These are phyloP conservation scores for Filosporella fistucella DNA, from an alignment of 495 filamentous ascomycete genomes.

Conservation along the genomic window DNA sequence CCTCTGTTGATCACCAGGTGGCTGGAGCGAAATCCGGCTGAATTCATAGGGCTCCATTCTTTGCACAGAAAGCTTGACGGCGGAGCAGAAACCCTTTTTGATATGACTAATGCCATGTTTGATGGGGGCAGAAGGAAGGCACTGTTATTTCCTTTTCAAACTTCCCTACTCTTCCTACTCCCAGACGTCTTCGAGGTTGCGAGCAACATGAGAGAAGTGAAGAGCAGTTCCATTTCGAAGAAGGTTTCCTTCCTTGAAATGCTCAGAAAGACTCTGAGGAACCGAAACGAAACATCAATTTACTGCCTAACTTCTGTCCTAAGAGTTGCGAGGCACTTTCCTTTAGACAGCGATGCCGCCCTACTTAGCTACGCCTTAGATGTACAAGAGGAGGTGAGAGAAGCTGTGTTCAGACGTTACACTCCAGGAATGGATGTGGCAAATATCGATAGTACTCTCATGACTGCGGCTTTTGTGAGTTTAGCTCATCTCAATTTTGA, in stretches of 20 bases:
- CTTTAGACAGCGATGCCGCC: slow-evolving; percentile 53
- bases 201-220: slow-evolving; percentile 54
- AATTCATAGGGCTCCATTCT: slow-evolving; percentile 56
- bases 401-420: slow-evolving; percentile 55
- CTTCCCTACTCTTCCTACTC: slow-evolving; percentile 52
- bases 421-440: slow-evolving; percentile 36
- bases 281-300: slow-evolving; percentile 51
- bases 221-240: slow-evolving; percentile 52
- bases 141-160: slow-evolving; percentile 57
- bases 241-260: slow-evolving; percentile 58
- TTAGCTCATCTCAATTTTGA: slow-evolving; percentile 54
- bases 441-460: slow-evolving; percentile 51
- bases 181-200: slow-evolving; percentile 63
- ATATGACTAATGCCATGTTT: slow-evolving; percentile 53
- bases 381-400: slow-evolving; percentile 59
- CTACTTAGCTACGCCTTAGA: slow-evolving; percentile 61
- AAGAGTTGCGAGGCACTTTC: slow-evolving; percentile 54
- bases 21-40: slow-evolving; percentile 56
- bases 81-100: slow-evolving; percentile 58
- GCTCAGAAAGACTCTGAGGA: slow-evolving; percentile 51
- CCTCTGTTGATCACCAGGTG: slow-evolving; percentile 56
- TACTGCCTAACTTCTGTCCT: slow-evolving; percentile 56
- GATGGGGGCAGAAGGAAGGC: slow-evolving; percentile 47
- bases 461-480: slow-evolving; percentile 62
- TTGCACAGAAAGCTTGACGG: slow-evolving; percentile 53